These are phyloP conservation scores for Antitrichia curtipendula DNA, from an alignment of 225 moss, liverwort and hornwort species.

Conservation along the genomic window DNA sequence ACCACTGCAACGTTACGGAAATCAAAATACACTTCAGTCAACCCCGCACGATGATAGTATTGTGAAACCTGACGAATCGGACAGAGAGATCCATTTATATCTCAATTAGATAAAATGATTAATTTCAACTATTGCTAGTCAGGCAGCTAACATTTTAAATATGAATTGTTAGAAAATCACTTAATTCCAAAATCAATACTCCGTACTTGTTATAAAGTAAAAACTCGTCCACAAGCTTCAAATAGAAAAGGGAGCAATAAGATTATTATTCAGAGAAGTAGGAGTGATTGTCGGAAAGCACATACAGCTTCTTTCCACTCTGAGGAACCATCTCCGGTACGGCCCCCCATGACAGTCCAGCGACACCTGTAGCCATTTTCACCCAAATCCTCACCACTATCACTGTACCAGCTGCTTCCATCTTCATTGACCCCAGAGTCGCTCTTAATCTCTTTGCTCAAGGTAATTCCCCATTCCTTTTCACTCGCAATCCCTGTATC, in stretches of 20 bases:
- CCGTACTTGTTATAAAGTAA: neutral
- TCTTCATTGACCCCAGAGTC: constrained; percentile 77
- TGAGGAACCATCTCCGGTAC: constrained; percentile 61
- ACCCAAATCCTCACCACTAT: constrained; percentile 79
- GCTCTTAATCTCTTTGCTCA: constrained; percentile 75
- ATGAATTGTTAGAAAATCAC: neutral
- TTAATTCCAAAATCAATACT: neutral
- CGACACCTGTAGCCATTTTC: constrained; percentile 92
- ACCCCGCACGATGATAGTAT: neutral
- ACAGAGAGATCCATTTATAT: neutral
- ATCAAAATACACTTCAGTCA: neutral
- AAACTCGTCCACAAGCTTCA: neutral
- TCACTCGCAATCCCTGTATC: constrained; percentile 99
- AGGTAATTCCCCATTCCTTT: constrained; percentile 89
- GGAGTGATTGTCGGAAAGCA: neutral
- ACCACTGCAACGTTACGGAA: constrained; percentile 62
- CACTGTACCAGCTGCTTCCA: constrained; percentile 85
- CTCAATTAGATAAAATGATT: neutral
- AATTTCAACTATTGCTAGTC: neutral
- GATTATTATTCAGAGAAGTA: neutral
- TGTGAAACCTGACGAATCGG: neutral
- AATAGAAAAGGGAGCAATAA: neutral
- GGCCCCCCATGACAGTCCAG: constrained; percentile 98
- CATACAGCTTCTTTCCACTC: constrained; percentile 99
- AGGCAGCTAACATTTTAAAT: neutral